A percentile compares a stretch with the other conserved stretches of the same genome.
phyloP scores from a whole-genome alignment of 495 filamentous ascomycete genomes.

The Astrocystis sublimbata region DNA sequence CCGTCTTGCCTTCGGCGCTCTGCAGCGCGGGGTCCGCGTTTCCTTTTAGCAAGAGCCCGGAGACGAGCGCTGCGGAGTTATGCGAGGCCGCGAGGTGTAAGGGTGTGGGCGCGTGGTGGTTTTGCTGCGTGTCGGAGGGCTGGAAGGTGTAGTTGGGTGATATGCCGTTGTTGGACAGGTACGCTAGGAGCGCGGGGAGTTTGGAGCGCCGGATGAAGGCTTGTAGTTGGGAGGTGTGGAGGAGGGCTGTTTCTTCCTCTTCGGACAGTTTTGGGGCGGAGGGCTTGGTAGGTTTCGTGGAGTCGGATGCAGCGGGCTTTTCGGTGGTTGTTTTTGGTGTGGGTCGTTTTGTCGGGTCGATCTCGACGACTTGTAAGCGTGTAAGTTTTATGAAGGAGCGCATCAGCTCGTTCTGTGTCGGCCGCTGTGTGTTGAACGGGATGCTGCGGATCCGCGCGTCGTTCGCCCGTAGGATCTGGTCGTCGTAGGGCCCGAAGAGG shows the following conservation, averaged over 20 bases:
- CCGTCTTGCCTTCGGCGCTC: constrained; percentile 70
- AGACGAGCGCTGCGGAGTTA: constrained; percentile 70
- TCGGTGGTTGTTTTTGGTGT: constrained; percentile 42
- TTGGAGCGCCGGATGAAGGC: constrained; percentile 89
- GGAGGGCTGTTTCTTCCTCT: constrained; percentile 74
- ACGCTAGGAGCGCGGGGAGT: constrained; percentile 80
- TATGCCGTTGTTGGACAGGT: constrained; percentile 72
- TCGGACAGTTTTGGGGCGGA: constrained; percentile 63
- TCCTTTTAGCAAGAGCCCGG: constrained; percentile 74
- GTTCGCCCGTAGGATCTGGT: constrained; percentile 76
- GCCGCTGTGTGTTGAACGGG: constrained; percentile 91
- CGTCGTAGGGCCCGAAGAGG: constrained; percentile 88
- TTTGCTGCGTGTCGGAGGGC: constrained; percentile 64
- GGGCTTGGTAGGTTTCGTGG: constrained; percentile 46
- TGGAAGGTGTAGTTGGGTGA: constrained; percentile 69
- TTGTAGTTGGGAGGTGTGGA: constrained; percentile 86
- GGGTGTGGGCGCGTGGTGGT: constrained; percentile 82
- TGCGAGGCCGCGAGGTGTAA: constrained; percentile 83
- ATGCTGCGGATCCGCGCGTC: constrained; percentile 86
- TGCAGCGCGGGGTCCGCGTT: constrained; percentile 68
- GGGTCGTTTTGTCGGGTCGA: constrained; percentile 59
- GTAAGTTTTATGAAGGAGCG: constrained; percentile 90
- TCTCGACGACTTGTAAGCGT: constrained; percentile 75
- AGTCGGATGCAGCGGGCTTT: no score
- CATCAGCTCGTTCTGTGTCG: constrained; percentile 93